Conservation (phyloP, 2,329 filamentous ascomycete genomes). For the Epichloe baconii region DNA sequence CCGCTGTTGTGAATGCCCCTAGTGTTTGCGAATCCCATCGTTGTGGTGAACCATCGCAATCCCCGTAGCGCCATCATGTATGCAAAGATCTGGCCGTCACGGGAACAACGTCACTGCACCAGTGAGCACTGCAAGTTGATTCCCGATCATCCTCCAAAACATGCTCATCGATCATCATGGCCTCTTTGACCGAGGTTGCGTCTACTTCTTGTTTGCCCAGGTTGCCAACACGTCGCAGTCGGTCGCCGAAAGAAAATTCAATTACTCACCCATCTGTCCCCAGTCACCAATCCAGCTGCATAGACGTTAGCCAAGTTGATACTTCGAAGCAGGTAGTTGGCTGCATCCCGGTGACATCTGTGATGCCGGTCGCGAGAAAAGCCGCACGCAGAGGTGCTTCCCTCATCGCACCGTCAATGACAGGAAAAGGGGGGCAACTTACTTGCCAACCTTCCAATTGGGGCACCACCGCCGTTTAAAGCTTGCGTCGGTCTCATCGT, state of each 20-base stretch:
- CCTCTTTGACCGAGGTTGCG: not conserved
- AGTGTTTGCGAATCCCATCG: not conserved
- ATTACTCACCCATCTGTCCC: slow-evolving; percentile 59
- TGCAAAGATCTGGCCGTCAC: not conserved
- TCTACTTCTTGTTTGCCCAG: not conserved
- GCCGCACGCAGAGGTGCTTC: slow-evolving; percentile 14
- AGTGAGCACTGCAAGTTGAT: not conserved
- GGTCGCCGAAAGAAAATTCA: slow-evolving; percentile 4
- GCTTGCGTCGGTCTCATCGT: slow-evolving; percentile 30
- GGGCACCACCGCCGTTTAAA: slow-evolving; percentile 21
- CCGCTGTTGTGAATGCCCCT: not conserved
- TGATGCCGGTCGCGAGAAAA: slow-evolving; percentile 14
- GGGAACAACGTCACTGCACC: not conserved
- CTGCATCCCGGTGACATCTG: not conserved
- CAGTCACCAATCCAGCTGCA: slow-evolving; percentile 60
- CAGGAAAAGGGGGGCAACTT: slow-evolving; percentile 11
- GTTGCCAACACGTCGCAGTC: not conserved
- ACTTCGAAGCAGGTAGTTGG: not conserved
- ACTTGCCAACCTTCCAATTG: slow-evolving; percentile 22
- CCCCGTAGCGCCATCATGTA: too few species aligned
- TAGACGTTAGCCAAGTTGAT: slow-evolving; percentile 12
- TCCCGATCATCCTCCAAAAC: not conserved
- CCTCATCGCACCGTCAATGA: not conserved
- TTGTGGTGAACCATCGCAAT: not conserved
- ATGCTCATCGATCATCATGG: not conserved